Base-by-base conservation (phyloP, 371 early-diverging fungal species). In the Phascolomyces articulosus region DNA sequence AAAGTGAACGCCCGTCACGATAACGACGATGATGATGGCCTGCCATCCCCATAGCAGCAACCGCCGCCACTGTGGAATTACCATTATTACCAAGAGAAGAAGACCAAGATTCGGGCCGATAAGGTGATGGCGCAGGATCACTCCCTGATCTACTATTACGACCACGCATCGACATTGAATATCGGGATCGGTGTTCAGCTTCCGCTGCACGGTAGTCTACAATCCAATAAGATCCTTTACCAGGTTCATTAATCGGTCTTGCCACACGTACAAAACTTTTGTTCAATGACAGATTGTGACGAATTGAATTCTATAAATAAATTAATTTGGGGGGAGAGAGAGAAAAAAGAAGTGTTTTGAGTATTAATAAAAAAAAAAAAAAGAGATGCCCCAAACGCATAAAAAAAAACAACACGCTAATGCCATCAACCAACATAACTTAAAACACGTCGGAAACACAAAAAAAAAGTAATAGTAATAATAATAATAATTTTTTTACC, bases 261-360 rank as follows among this genome's bases (percentile, higher is more conserved):
- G 98, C 95, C 2, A 96, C 90, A 53, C 95, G 90, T 57, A 93
- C 88, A 74, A 99, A 99, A 54, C 90, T 86, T 73, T 94, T 95
- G 80, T 98, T 99, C 44, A 99, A 84, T 6, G 96, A 95, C 34
- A 99, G 86, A 74, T 99, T 99, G 84, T 99, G 99, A 44, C 99
- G 90, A 55, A 99, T 95, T 4, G 97, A 97, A 77, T 99, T 99
- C 89, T 96, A 78, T 13, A 55, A 55, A 57, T 60, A 34, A 34
- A 34, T 6, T 9, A 34, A 34, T 34, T 34, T 34, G 11, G 34
- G 34, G 34, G 2, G 34, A 2, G 34, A 34, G 34, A 34, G 34
- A 2, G 34, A 34, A 31, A 9, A 34, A 34, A 9, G 0, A 34
- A 34, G 11, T 34, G 0, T 34, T 9, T 34, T 34, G 34, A n/a